Conservation (phyloP, 2,329 filamentous ascomycete genomes). For the Sporothrix variecibatus region DNA sequence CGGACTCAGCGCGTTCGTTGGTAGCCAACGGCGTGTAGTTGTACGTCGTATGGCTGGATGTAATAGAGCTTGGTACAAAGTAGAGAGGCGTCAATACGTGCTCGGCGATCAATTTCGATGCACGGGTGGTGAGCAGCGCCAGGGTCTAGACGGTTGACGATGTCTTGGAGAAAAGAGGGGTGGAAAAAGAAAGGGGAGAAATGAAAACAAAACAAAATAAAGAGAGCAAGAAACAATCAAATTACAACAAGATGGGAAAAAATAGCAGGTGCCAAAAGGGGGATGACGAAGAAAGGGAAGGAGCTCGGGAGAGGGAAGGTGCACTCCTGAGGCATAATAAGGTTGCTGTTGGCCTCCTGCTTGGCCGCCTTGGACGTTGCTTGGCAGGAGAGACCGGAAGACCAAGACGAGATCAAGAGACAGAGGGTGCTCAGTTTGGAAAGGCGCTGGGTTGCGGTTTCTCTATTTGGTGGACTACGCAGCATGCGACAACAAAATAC, state of each 20-base stretch:
- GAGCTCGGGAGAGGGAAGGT: constrained; percentile 5
- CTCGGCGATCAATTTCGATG: neutral
- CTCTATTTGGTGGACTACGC: neutral
- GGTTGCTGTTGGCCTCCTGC: constrained; percentile 21
- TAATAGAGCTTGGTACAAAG: neutral
- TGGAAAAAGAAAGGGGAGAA: neutral
- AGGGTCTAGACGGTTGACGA: neutral
- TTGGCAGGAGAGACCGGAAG: constrained; percentile 18
- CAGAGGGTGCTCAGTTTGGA: neutral
- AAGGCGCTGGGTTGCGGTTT: neutral
- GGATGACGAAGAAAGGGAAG: neutral
- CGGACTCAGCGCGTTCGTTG: neutral
- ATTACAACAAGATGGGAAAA: neutral
- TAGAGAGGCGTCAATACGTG: neutral
- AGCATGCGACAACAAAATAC: neutral
- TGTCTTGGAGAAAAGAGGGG: neutral
- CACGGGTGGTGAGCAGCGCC: neutral
- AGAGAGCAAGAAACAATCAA: neutral
- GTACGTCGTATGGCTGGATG: neutral
- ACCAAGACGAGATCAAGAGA: neutral
- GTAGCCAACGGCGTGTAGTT: neutral
- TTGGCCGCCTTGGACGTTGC: constrained; percentile 9
- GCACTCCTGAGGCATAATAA: constrained; percentile 20
- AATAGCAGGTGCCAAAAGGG: neutral
- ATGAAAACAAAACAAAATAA: neutral